Evolutionary conservation across 208 protist genomes (phyloP), one percentile per base, ranked within the genome.

Genomic region (Angomonas desouzai): DNA sequence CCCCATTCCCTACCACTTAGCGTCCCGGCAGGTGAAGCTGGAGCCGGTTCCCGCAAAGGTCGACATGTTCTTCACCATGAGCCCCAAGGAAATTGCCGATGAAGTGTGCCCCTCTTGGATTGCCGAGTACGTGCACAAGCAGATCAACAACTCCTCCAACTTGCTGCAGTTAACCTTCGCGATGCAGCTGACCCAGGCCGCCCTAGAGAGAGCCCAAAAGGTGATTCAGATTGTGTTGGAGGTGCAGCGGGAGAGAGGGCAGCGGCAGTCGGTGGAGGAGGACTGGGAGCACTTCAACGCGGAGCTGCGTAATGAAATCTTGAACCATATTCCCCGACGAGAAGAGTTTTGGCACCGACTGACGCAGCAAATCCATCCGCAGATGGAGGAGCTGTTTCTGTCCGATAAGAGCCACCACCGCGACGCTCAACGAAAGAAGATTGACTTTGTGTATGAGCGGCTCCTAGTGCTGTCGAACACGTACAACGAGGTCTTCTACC

Each of bases 291-390:
- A 67, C 45, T 95, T 74, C 62, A 80, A 91, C 61, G 83, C 83
- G 18, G 74, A 87, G 48, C 76, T 96, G 22, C 84, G 79, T 13
- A 62, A 75, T 16, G 63, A 82, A 40, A 68, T 96, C 1, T 66
- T 85, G 20, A 72, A 76, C 4, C 70, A 81, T 23, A 58, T 96
- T 58, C 90, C 90, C 22, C 70, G 81, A 34, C 82, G 85, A 43
- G 86, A 96, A 68, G 90, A 96, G 64, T 96, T 96, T 70, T 96
- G 90, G 87, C 90, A 96, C 56, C 87, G 90, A 60, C 85, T 93
- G 78, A 93, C 90, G 2, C 90, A 96, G 73, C 90, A 96, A 48
- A 55, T 96, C 20, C 87, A 92, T 53, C 83, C 74, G 6, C 64
- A 72, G 45, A 66, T 92, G 56, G 13, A 71, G 11, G 22, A 71